Conservation (phyloP, 495 filamentous ascomycete genomes). For the Aspergillus carlsbadensis region DNA sequence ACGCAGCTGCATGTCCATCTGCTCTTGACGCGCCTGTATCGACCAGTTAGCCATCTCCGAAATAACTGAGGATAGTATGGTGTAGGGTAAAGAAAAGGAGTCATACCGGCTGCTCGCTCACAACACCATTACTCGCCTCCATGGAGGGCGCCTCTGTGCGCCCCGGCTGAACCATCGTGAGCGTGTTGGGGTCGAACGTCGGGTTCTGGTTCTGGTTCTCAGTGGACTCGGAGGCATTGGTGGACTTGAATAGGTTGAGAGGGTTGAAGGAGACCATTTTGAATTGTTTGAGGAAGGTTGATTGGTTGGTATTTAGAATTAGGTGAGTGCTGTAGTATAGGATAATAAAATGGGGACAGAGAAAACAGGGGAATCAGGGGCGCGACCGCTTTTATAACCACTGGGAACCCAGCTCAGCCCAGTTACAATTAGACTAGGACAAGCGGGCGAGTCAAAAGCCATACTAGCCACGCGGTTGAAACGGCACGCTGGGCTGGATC, state of each 20-base stretch:
- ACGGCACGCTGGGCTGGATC: background rate
- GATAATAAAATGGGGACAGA: too few species aligned
- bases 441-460: too few species aligned
- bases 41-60: background rate
- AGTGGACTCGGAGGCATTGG: conserved; percentile 21
- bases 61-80: too few species aligned
- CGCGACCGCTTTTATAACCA: too few species aligned
- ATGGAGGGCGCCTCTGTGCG: conserved; percentile 28
- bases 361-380: too few species aligned
- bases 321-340: too few species aligned
- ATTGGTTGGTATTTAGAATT: background rate
- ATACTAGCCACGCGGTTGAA: conserved; percentile 3
- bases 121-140: conserved; percentile 20
- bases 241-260: conserved; percentile 40
- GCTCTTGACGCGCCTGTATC: conserved; percentile 34
- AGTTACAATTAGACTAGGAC: background rate
- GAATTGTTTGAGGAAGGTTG: background rate
- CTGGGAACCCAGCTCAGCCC: too few species aligned
- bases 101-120: conserved; percentile 39
- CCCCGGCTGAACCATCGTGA: conserved; percentile 39
- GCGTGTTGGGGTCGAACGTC: conserved; percentile 34
- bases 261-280: conserved; percentile 37
- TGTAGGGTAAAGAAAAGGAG: background rate
- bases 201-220: conserved; percentile 10
- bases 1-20: conserved; percentile 41